A percentile compares a stretch with the other conserved stretches of the same genome.
Evolutionary conservation across 148 eudicot genomes (phyloP).

Genomic region (Diospyros kaki): DNA sequence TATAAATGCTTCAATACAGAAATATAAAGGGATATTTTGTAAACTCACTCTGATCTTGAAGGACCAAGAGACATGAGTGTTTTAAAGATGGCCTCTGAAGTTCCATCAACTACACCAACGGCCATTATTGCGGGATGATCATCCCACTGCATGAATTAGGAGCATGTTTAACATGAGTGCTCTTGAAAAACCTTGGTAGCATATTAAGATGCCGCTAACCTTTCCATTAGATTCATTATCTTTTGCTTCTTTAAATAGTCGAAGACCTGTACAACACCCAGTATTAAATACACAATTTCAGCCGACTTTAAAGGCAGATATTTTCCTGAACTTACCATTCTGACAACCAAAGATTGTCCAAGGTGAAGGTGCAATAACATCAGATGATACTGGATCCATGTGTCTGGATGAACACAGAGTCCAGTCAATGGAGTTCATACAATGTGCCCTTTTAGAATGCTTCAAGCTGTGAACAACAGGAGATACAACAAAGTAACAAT

Average conservation of each 20-base stretch:
- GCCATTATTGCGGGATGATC: conserved; percentile 67
- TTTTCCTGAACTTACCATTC: conserved; percentile 39
- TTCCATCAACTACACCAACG: conserved; percentile 60
- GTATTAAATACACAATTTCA: no score
- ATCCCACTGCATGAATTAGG: conserved; percentile 31
- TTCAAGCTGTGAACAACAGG: conserved; percentile 34
- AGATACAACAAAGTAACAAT: background rate
- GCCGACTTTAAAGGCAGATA: no score
- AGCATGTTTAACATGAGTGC: no score
- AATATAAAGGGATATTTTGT: no score
- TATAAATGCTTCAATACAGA: no score
- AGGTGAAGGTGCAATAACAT: conserved; percentile 73
- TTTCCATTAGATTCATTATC: conserved; percentile 27
- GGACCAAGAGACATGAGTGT: conserved; percentile 64
- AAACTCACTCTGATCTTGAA: conserved; percentile 68
- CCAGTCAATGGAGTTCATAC: conserved; percentile 40
- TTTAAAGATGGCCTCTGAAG: conserved; percentile 55
- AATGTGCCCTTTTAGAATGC: conserved; percentile 32
- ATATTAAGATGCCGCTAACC: conserved; percentile 15
- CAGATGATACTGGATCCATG: conserved; percentile 54
- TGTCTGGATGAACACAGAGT: conserved; percentile 32
- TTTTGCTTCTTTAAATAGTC: conserved; percentile 66
- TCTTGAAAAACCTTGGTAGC: no score
- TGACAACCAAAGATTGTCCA: conserved; percentile 71
- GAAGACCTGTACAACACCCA: conserved; percentile 37